phyloP scores from a whole-genome alignment of 768 basidiomycete genomes.

The Suillus subaureus region DNA sequence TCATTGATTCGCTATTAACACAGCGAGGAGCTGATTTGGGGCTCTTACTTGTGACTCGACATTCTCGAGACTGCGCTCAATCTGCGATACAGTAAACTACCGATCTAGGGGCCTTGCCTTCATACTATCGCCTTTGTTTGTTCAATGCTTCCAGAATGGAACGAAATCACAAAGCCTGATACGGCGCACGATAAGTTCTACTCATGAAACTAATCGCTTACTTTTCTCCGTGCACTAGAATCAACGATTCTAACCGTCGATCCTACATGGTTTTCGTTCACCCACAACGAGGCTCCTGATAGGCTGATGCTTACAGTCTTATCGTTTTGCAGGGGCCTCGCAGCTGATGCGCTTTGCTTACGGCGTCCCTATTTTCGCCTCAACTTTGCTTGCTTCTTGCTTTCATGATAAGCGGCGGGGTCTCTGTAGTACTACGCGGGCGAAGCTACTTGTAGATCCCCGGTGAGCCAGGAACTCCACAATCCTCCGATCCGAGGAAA shows the following conservation, averaged over 20 bases:
- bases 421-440: slow-evolving; percentile 13
- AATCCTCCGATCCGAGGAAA: slow-evolving; percentile 12
- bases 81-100: slow-evolving; percentile 26
- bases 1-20: neutral
- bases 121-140: slow-evolving; percentile 28
- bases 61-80: slow-evolving; percentile 25
- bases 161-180: slow-evolving; percentile 20
- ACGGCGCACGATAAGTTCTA: slow-evolving; percentile 16
- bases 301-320: slow-evolving; percentile 3
- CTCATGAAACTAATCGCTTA: slow-evolving; percentile 9
- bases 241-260: slow-evolving; percentile 5
- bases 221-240: slow-evolving; percentile 6
- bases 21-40: slow-evolving; percentile 4
- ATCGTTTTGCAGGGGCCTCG: slow-evolving; percentile 20
- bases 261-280: slow-evolving; percentile 3
- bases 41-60: slow-evolving; percentile 14
- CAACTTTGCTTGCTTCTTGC: slow-evolving; percentile 15
- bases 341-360: slow-evolving; percentile 36
- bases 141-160: slow-evolving; percentile 33
- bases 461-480: neutral
- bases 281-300: slow-evolving; percentile 2
- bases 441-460: slow-evolving; percentile 13
- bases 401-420: slow-evolving; percentile 19
- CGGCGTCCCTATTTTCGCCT: slow-evolving; percentile 24
- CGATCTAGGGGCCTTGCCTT: slow-evolving; percentile 36